phyloP scores from a whole-genome alignment of 2,329 filamentous ascomycete species.

The Colletotrichum sidae region DNA sequence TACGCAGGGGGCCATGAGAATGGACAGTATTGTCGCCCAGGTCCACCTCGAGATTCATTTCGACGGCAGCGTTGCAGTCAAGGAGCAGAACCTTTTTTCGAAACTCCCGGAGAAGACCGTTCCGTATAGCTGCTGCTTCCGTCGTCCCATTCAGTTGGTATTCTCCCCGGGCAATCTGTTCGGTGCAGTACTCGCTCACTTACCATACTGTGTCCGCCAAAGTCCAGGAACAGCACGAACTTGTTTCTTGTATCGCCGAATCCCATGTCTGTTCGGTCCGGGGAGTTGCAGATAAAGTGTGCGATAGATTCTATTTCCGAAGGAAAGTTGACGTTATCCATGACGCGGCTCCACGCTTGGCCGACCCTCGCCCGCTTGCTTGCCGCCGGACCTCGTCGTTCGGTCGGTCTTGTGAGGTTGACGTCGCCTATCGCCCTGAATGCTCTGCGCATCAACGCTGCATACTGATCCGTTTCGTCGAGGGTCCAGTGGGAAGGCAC shows the following conservation, averaged over 20 bases:
- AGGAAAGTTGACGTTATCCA: constrained; percentile 12
- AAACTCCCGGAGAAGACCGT: background rate
- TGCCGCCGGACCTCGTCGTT: no score
- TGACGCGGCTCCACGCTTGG: background rate
- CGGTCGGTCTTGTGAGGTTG: no score
- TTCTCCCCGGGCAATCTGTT: background rate
- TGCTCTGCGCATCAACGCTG: background rate
- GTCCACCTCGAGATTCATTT: constrained; percentile 1
- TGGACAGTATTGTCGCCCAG: background rate
- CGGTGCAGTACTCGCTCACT: constrained; percentile 13
- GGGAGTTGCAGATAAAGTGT: constrained; percentile 13
- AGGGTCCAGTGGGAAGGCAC: constrained; percentile 5
- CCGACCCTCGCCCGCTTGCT: background rate
- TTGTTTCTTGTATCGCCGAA: background rate
- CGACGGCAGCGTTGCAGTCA: background rate
- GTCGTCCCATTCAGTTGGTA: no score
- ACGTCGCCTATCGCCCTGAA: background rate
- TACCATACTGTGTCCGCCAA: constrained; percentile 35
- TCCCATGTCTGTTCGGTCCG: background rate
- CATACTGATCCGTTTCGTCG: background rate
- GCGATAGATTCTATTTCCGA: constrained; percentile 24
- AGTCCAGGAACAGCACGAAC: constrained; percentile 28
- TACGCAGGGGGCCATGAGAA: no score
- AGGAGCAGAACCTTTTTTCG: background rate
- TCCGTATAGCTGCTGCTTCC: background rate